Evolutionary conservation across 2,329 filamentous ascomycete species (phyloP).

Genomic region (Monosporascus sp.): DNA sequence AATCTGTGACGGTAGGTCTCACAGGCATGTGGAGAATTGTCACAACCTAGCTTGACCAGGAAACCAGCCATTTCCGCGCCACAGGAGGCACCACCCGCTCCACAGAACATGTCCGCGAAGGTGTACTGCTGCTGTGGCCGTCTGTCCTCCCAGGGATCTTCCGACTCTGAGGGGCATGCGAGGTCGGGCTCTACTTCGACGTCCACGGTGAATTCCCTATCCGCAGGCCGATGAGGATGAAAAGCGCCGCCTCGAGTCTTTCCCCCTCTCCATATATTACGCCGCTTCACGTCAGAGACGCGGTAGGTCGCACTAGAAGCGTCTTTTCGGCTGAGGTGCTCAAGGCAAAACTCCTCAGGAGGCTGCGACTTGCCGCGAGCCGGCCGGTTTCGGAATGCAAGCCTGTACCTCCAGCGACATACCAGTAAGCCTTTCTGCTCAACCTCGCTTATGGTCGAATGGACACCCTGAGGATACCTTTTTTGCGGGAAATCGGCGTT

Average conservation of each 20-base stretch:
- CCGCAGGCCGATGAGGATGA: slow-evolving; percentile 5
- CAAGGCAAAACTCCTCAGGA: slow-evolving; percentile 17
- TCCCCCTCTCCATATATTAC: slow-evolving; percentile 21
- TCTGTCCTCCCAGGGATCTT: slow-evolving; percentile 10
- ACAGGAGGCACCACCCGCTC: slow-evolving; percentile 54
- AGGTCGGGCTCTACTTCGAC: slow-evolving; percentile 10
- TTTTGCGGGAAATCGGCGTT: slow-evolving; percentile 26
- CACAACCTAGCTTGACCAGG: slow-evolving; percentile 56
- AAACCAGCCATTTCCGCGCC: slow-evolving; percentile 51
- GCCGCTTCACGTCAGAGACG: slow-evolving; percentile 17
- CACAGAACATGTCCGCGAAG: slow-evolving; percentile 58
- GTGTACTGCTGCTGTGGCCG: slow-evolving; percentile 40
- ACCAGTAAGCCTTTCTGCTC: slow-evolving; percentile 27
- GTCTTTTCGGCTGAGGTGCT: slow-evolving; percentile 21
- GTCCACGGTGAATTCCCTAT: slow-evolving; percentile 8
- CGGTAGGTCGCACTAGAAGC: slow-evolving; percentile 23
- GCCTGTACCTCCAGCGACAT: slow-evolving; percentile 31
- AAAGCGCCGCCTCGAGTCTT: slow-evolving; percentile 21
- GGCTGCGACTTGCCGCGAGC: slow-evolving; percentile 18
- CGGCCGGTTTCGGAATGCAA: slow-evolving; percentile 19
- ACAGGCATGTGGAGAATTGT: slow-evolving; percentile 53
- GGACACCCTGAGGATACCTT: slow-evolving; percentile 10
- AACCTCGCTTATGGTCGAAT: slow-evolving; percentile 15
- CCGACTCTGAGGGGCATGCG: slow-evolving; percentile 1
- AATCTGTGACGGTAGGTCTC: slow-evolving; percentile 58